Conservation (phyloP, 1,284 basidiomycete genomes). For the Rhodotorula sp. region DNA sequence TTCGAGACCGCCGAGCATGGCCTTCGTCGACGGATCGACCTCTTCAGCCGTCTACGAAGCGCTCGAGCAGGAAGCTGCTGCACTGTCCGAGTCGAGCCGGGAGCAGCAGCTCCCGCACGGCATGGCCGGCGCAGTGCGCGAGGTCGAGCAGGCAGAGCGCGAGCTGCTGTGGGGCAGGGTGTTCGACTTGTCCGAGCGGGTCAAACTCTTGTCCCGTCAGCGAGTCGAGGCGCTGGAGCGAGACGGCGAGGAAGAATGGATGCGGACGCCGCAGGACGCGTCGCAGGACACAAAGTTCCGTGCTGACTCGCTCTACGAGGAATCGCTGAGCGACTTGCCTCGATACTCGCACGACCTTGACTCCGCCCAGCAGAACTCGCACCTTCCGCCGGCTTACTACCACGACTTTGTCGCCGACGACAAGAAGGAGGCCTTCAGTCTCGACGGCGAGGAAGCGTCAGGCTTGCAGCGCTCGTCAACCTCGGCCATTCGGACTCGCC, state of each 20-base stretch:
- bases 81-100: slow-evolving; percentile 57
- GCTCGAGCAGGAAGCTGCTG: slow-evolving; percentile 66
- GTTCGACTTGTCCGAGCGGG: slow-evolving; percentile 67
- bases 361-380: neutral
- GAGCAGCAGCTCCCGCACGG: slow-evolving; percentile 3
- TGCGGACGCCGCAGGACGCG: neutral
- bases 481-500: neutral
- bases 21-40: slow-evolving; percentile 13
- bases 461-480: neutral
- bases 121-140: slow-evolving; percentile 27
- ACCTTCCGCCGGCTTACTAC: slow-evolving; percentile 34
- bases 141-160: slow-evolving; percentile 53
- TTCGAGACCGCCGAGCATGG: neutral
- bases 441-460: neutral
- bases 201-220: slow-evolving; percentile 62
- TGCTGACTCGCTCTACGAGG: slow-evolving; percentile 14
- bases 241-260: neutral
- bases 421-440: neutral
- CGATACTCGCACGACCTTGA: slow-evolving; percentile 22
- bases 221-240: neutral
- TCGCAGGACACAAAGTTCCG: neutral
- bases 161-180: slow-evolving; percentile 70
- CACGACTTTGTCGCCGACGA: neutral
- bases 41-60: slow-evolving; percentile 57
- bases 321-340: slow-evolving; percentile 23